Conservation (phyloP, 1,284 basidiomycete species). For the Apiotrichum sp. region DNA sequence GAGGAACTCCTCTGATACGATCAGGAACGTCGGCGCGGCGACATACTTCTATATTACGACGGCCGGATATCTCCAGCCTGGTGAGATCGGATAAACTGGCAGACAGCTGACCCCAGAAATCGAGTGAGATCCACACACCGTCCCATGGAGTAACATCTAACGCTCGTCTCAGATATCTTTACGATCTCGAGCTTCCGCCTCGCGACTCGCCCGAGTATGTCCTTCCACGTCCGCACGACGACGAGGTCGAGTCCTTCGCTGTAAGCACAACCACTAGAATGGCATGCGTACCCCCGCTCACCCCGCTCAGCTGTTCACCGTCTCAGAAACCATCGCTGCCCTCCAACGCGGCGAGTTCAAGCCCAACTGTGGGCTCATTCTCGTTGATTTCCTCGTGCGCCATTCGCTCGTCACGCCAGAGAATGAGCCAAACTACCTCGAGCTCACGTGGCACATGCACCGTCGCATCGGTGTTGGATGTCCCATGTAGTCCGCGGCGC, state of each 20-base stretch:
- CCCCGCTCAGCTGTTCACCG: slow-evolving; percentile 29
- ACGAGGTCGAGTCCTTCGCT: slow-evolving; percentile 81
- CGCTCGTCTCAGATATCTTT: slow-evolving; percentile 54
- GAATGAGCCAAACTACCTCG: slow-evolving; percentile 47
- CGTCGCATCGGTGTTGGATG: slow-evolving; percentile 35
- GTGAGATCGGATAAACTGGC: slow-evolving; percentile 15
- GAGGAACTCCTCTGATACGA: not conserved
- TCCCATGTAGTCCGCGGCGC: slow-evolving; percentile 15
- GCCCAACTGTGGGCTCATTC: slow-evolving; percentile 54
- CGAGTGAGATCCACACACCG: slow-evolving; percentile 16
- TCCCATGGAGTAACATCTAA: too few species aligned
- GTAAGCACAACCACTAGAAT: slow-evolving; percentile 17
- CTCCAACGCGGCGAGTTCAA: slow-evolving; percentile 52
- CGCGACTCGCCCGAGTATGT: slow-evolving; percentile 50
- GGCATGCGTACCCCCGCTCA: not conserved
- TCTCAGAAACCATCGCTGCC: slow-evolving; percentile 44
- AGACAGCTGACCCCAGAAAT: slow-evolving; percentile 17
- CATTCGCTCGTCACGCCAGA: slow-evolving; percentile 52
- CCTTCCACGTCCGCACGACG: slow-evolving; percentile 69
- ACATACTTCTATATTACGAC: slow-evolving; percentile 58
- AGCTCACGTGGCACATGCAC: slow-evolving; percentile 39
- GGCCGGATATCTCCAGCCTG: slow-evolving; percentile 72
- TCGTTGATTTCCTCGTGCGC: slow-evolving; percentile 54
- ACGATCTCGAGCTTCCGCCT: slow-evolving; percentile 66
- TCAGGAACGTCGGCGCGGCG: slow-evolving; percentile 29